phyloP scores from a whole-genome alignment of 768 basidiomycete species.

The Xanthoconium stramineum region DNA sequence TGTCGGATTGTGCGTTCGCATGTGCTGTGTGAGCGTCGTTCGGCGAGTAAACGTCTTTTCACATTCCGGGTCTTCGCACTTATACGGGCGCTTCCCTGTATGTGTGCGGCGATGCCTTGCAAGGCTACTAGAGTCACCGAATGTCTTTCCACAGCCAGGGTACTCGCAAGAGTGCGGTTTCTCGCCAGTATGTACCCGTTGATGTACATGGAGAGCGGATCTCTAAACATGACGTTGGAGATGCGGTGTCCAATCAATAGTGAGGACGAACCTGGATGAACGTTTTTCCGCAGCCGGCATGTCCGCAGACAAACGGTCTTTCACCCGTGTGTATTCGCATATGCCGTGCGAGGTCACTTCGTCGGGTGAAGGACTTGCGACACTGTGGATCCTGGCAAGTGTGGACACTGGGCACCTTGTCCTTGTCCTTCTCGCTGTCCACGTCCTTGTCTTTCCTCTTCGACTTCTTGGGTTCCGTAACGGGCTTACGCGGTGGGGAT shows the following conservation, averaged over 20 bases:
- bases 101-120: slow-evolving; percentile 90
- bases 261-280: slow-evolving; percentile 74
- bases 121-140: slow-evolving; percentile 88
- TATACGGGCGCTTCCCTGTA: slow-evolving; percentile 83
- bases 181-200: slow-evolving; percentile 89
- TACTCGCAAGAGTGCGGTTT: slow-evolving; percentile 91
- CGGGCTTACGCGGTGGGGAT: slow-evolving; percentile 26
- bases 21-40: slow-evolving; percentile 81
- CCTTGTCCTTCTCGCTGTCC: slow-evolving; percentile 38
- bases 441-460: slow-evolving; percentile 26
- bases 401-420: slow-evolving; percentile 49
- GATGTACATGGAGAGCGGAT: slow-evolving; percentile 86
- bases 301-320: slow-evolving; percentile 73
- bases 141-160: slow-evolving; percentile 81
- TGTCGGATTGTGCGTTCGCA: slow-evolving; percentile 81
- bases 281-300: slow-evolving; percentile 78
- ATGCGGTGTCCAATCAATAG: background rate
- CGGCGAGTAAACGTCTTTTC: slow-evolving; percentile 87
- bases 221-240: slow-evolving; percentile 46
- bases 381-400: slow-evolving; percentile 72
- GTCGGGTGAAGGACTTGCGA: slow-evolving; percentile 75
- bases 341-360: slow-evolving; percentile 81
- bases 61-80: slow-evolving; percentile 78
- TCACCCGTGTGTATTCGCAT: slow-evolving; percentile 91
- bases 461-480: slow-evolving; percentile 22